These are phyloP conservation scores for Daedaleopsis nitida DNA, from an alignment of 768 basidiomycete genomes.

Conservation along the genomic window DNA sequence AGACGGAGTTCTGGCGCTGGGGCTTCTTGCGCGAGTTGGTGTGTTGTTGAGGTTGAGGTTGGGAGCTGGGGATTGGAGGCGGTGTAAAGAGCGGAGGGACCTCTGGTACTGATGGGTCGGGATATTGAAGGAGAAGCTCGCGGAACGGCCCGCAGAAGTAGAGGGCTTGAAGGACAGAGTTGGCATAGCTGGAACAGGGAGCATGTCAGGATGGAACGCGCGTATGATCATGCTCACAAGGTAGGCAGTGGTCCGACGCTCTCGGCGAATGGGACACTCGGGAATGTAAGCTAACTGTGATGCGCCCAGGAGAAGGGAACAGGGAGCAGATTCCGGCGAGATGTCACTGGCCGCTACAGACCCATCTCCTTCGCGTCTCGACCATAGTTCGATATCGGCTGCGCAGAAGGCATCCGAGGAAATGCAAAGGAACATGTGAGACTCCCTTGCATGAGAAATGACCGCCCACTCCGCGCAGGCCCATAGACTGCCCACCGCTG, in stretches of 20 bases:
- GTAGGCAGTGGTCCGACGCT: not conserved
- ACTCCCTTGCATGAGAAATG: too few relatives aligned
- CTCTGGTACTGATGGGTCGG: slow-evolving; percentile 51
- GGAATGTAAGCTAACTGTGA: too few relatives aligned
- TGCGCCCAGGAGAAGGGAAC: too few relatives aligned
- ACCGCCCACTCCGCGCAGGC: too few relatives aligned
- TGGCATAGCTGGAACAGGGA: slow-evolving; percentile 76
- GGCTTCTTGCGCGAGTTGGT: slow-evolving; percentile 51
- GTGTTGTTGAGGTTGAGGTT: slow-evolving; percentile 36
- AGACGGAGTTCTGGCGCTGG: slow-evolving; percentile 49
- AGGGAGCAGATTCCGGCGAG: too few relatives aligned
- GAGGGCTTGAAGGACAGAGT: slow-evolving; percentile 96
- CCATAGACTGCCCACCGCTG: not conserved
- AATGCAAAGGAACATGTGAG: too few relatives aligned
- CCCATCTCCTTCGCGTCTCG: too few relatives aligned
- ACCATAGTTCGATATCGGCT: too few relatives aligned
- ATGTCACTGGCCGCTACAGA: too few relatives aligned
- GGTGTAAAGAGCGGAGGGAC: slow-evolving; percentile 34
- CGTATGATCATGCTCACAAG: not conserved
- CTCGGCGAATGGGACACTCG: too few relatives aligned
- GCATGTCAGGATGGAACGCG: slow-evolving; percentile 2
- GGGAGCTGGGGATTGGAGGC: slow-evolving; percentile 28
- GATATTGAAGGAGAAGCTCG: slow-evolving; percentile 78
- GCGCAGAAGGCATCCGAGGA: too few relatives aligned
- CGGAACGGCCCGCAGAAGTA: slow-evolving; percentile 96